Base-by-base conservation (phyloP, 1,284 basidiomycete species). In the Heliocybe sulcata region DNA sequence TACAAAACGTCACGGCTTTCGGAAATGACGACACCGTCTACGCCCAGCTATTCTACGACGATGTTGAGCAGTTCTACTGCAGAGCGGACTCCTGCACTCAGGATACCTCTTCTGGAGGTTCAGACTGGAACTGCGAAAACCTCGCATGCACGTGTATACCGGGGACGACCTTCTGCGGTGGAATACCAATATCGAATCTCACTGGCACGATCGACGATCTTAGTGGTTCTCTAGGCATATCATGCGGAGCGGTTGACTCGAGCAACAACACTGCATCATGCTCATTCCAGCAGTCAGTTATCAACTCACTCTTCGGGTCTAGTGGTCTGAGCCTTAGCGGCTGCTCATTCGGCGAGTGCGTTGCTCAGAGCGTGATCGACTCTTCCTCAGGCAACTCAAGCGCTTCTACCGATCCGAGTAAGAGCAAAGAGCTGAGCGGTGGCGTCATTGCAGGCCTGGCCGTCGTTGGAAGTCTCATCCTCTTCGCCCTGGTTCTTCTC, bases 361-460 rank as follows among this genome's bases (percentile, higher is more conserved):
- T 95, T 16, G 70, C 79, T 8, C 90, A 94, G 66, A 80, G 76
- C 55, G 83, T 90, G 25, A 83, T 95, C 54, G 85, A 92, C 64
- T 72, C 68, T 1, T 60, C 63, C 8, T 59, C 68, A 2, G 71
- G 74, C 2, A 63, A 69, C 27, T 65, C 71, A 0, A 63, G 71
- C 0, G 54, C 63, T 1, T 56, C 67, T 1, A 55, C 60, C 6
- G 62, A 59, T 48, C 54, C 54, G 2, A 56, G 61, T 3, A 64
- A 66, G 14, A 70, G 74, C 1, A 72, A 67, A 23, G 65, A 69
- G 23, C 80, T 95, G 2, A 79, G 83, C 54, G 79, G 82, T 0
- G 92, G 93, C 1, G 92, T 95, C 16, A 92, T 95, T 56, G 92
- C 88, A 31, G 93, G 93, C 14, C 71, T 96, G 19, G 91, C 85